Percentiles rank a stretch among this genome's conserved stretches.
These are phyloP conservation scores for Tolypocladium amazonense DNA, from an alignment of 2,329 filamentous ascomycete genomes.

Conservation along the genomic window DNA sequence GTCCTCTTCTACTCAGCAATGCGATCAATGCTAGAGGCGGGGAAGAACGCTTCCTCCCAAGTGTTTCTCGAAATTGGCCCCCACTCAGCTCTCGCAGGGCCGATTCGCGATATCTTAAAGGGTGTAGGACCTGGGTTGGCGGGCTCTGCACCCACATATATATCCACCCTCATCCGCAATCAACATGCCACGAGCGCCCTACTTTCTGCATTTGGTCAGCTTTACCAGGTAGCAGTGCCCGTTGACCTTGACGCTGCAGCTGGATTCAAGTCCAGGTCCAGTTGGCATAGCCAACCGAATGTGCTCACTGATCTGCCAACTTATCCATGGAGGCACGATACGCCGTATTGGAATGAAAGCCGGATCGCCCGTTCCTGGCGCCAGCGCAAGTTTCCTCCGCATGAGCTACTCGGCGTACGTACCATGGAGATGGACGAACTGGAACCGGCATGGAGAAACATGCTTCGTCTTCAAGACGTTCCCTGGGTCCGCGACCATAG, in stretches of 20 bases:
- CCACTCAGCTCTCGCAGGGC: constrained; percentile 9
- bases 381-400: not conserved
- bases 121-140: not conserved
- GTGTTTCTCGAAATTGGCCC: constrained; percentile 12
- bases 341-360: not conserved
- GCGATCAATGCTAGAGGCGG: not conserved
- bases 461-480: constrained; percentile 6
- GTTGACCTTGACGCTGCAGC: not conserved
- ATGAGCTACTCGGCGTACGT: constrained; percentile 9
- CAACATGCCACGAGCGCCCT: not conserved
- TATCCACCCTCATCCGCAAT: not conserved
- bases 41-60: not conserved
- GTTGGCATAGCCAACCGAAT: not conserved
- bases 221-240: not conserved
- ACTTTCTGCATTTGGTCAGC: not conserved
- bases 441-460: constrained; percentile 11
- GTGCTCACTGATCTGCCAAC: not conserved
- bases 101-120: constrained; percentile 6
- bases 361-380: constrained; percentile 1
- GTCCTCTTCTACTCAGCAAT: constrained; percentile 5
- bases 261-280: not conserved
- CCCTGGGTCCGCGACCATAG: constrained; percentile 33
- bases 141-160: not conserved
- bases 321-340: not conserved
- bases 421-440: constrained; percentile 2